A percentile compares a stretch with the other conserved stretches of the same genome.
These are phyloP conservation scores for Cyclotella sp. DNA, from an alignment of 108 stramenopile genomes.

Conservation along the genomic window DNA sequence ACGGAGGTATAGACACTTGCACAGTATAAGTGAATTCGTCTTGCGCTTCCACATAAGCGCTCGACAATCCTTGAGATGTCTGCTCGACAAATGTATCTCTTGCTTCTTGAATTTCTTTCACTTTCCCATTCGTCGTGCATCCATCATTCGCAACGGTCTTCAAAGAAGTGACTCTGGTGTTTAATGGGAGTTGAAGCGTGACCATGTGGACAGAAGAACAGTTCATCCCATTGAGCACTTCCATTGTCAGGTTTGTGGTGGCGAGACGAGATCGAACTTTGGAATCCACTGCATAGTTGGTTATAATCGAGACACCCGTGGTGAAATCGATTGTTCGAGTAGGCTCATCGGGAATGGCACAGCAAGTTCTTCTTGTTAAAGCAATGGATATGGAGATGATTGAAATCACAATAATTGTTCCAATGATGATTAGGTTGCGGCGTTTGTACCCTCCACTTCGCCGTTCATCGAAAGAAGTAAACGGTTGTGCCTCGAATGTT, in stretches of 20 bases:
- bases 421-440: too few species aligned
- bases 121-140: constrained; percentile 6
- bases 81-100: constrained; percentile 12
- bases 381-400: too few species aligned
- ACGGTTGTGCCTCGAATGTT: too few species aligned
- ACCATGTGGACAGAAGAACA: constrained; percentile 22
- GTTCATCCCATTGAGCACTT: constrained; percentile 14
- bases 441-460: too few species aligned
- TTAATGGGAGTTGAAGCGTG: constrained; percentile 16
- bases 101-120: constrained; percentile 16
- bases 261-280: constrained; percentile 16
- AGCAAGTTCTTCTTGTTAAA: too few species aligned
- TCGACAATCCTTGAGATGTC: constrained; percentile 10
- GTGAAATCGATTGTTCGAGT: neutral
- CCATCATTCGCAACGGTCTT: constrained; percentile 15
- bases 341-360: neutral
- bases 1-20: constrained; percentile 17
- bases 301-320: constrained; percentile 17
- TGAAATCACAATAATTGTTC: too few species aligned
- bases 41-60: constrained; percentile 18
- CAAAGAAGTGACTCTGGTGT: constrained; percentile 10
- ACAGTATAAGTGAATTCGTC: constrained; percentile 18
- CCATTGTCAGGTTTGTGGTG: constrained; percentile 13
- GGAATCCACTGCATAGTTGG: constrained; percentile 3
- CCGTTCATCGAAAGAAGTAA: too few species aligned